Percentiles rank a stretch among this genome's conserved stretches.
Evolutionary conservation across 176 grass and related monocot genomes (phyloP).

Genomic region (Alloteropsis semialata): DNA sequence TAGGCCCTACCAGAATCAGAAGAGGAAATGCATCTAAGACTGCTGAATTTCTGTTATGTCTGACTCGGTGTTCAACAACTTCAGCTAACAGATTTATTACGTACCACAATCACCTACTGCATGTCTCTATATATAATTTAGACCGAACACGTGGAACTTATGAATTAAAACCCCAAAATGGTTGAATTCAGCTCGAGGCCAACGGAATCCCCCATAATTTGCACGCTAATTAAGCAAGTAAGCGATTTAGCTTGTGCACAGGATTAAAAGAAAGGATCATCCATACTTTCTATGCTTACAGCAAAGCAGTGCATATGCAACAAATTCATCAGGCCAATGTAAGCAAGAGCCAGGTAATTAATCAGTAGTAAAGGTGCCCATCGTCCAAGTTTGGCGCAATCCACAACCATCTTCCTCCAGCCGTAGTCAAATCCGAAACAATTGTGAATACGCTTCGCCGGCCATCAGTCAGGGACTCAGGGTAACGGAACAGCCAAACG

Average conservation of each 20-base stretch:
- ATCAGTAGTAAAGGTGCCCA: neutral
- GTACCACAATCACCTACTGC: too few relatives aligned
- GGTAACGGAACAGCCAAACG: neutral
- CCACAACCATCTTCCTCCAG: neutral
- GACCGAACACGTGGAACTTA: too few relatives aligned
- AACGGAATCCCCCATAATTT: neutral
- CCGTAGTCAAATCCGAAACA: neutral
- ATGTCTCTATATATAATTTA: too few relatives aligned
- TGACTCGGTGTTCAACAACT: too few relatives aligned
- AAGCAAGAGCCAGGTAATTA: neutral
- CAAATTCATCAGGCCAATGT: too few relatives aligned
- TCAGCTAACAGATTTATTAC: too few relatives aligned
- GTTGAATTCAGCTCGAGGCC: neutral
- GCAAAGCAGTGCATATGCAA: conserved; percentile 4
- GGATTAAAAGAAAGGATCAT: neutral
- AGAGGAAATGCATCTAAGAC: too few relatives aligned
- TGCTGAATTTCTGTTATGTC: too few relatives aligned
- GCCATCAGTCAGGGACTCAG: neutral
- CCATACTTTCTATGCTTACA: neutral
- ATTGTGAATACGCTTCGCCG: neutral
- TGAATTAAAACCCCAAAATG: neutral
- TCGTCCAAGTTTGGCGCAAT: neutral
- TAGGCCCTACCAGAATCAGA: too few relatives aligned
- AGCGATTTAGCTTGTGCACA: neutral
- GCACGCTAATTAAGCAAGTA: neutral